A percentile compares a stretch with the other conserved stretches of the same genome.
Conservation (phyloP, 768 basidiomycete genomes). For the Crucibulum laeve region DNA sequence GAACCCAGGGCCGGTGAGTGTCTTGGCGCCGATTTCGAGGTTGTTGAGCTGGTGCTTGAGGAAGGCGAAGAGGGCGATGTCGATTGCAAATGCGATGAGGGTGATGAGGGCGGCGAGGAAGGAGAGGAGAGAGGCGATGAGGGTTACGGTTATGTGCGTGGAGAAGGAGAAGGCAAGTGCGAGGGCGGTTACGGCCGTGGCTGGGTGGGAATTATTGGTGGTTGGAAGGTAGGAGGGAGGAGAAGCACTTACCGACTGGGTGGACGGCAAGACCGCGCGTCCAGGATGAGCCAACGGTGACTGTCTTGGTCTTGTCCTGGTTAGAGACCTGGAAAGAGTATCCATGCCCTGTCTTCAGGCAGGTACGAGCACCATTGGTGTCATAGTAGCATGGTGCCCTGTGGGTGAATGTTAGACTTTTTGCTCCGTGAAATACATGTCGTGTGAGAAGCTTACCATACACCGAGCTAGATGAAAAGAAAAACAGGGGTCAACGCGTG, state of each 20-base stretch:
- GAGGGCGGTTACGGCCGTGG: constrained; percentile 53
- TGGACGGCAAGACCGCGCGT: constrained; percentile 73
- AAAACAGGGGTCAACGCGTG: constrained; percentile 2
- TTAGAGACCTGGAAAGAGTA: constrained; percentile 45
- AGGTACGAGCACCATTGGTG: constrained; percentile 38
- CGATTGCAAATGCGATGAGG: constrained; percentile 70
- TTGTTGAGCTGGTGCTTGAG: constrained; percentile 54
- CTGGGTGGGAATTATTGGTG: constrained; percentile 17
- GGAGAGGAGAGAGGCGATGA: constrained; percentile 61
- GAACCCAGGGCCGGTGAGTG: constrained; percentile 63
- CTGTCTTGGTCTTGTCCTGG: constrained; percentile 21
- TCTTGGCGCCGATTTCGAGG: constrained; percentile 40
- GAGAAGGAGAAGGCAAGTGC: constrained; percentile 63
- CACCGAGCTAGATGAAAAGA: constrained; percentile 48
- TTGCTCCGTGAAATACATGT: neutral
- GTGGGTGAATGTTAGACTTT: constrained; percentile 1
- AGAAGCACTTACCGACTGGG: constrained; percentile 56
- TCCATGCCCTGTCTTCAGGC: constrained; percentile 50
- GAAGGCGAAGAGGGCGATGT: constrained; percentile 67
- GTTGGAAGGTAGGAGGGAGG: neutral
- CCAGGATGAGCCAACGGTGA: constrained; percentile 52
- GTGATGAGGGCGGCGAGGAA: constrained; percentile 69
- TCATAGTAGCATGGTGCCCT: constrained; percentile 64
- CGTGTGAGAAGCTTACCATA: constrained; percentile 45
- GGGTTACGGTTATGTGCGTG: constrained; percentile 48